Base-by-base conservation (phyloP, 768 basidiomycete genomes). In the Mrakia frigida region DNA sequence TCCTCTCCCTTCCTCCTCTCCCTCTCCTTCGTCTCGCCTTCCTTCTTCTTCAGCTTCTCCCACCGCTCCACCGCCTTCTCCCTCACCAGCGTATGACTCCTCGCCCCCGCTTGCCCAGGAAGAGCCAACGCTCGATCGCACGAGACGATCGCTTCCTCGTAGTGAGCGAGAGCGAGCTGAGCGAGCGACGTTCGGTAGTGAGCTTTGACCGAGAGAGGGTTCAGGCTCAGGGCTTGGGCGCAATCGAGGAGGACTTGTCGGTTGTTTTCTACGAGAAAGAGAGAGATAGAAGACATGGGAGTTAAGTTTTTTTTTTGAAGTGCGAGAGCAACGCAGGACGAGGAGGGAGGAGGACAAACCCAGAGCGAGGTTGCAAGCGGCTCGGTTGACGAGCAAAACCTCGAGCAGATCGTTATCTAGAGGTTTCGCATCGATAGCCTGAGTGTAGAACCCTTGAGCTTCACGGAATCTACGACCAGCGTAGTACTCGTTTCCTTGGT, bases 401-500 rank as follows among this genome's bases (percentile, higher is more conserved):
- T 84, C 79, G 25, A 81, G 77, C 6, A 84, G 79, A n/a, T 79
- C 79, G 79, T 91, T 90, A 79, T 92, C 89, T 37, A 88, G 87
- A 14, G 94, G 92, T 75, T 91, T 89, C 28, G 91, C 92, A 74
- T 94, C 92, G 35, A 98, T 80, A 1, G 91, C 96, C 82, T 95
- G 92, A 0, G 90, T 89, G 82, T 98, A 99, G 82, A 98, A 97
- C 0, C 89, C 88, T 11, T 90, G 77, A 0, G 97, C 97, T 82
- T 98, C 94, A 52, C 92, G 88, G 83, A 88, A 91, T 60, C 92
- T 88, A 81, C 92, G 93, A 39, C 90, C 90, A 79, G 89, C 90
- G 85, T 92, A 96, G 81, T 96, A 93, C 74, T 95, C 94, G 82
- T 98, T 98, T 6, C 94, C 97, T 82, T 96, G 93, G 73, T 93